Evolutionary conservation across 768 basidiomycete species (phyloP), one percentile per base, ranked within the genome.

Genomic region (Leccinum rimulosum): DNA sequence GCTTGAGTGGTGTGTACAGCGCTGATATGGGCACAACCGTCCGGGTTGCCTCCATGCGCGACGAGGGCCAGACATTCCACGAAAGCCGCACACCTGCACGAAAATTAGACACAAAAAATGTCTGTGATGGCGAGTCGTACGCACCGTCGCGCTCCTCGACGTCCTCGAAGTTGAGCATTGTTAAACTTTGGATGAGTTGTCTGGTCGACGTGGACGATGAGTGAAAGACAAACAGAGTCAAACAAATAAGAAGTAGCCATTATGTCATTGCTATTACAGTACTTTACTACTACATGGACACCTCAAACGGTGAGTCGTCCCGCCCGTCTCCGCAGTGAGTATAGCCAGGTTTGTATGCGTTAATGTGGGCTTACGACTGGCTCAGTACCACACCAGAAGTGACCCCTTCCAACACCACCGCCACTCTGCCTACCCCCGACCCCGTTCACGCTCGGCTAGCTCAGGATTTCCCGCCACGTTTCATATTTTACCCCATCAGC

Each of bases 61-160:
- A 95, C 36, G 95, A 95, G 3, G 95, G 95, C 93, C 94, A 99
- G 59, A 95, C 93, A 75, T 99, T 99, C 97, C 96, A 98, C 50
- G 95, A 96, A 64, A 98, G 82, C 56, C 96, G 85, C 50, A 98
- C 87, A 65, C 96, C 95, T 97, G 61, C 38, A 31, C 10, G 19
- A 15, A 58, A n/a, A 45, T 56, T 50, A 61, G 3, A 36, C 25
- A 10, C 40, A 25, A 19, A 28, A 5, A 2, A 25, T n/a, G 54
- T 30, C 11, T 43, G 35, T 3, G 12, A 33, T 30, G 45, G 45
- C 49, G 19, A 52, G 12, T 0, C 19, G 48, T 4, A 73, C 85
- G 62, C 61, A 93, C 94, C 95, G 75, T 98, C 95, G 67, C 93
- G 85, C 74, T 98, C 95, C 79, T 98, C 95, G 60, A 96, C 93